Conservation (phyloP, 345 rosid species). For the Dipteronia dyeriana region DNA sequence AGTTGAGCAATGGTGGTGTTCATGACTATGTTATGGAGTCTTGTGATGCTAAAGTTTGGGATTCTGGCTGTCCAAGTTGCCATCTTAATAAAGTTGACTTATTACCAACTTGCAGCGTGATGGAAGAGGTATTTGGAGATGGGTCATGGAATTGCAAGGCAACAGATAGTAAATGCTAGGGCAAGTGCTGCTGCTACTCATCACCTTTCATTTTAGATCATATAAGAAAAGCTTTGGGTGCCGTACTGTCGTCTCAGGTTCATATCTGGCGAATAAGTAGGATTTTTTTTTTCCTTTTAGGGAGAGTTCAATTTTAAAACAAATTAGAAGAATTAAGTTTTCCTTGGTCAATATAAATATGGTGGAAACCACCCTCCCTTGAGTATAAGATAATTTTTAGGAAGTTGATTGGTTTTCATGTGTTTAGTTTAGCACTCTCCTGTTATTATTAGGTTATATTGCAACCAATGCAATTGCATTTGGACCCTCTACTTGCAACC, state of each 20-base stretch:
- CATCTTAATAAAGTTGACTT: conserved; percentile 36
- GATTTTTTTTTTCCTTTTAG: neutral
- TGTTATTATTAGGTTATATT: no score
- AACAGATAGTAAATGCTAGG: conserved; percentile 27
- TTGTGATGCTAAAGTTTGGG: conserved; percentile 47
- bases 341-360: no score
- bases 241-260: neutral
- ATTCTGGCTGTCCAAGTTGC: conserved; percentile 32
- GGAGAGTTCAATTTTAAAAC: conserved; percentile 8
- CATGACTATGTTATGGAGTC: conserved; percentile 35
- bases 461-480: no score
- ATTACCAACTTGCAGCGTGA: conserved; percentile 52
- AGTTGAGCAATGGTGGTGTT: conserved; percentile 22
- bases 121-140: conserved; percentile 60
- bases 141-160: conserved; percentile 37
- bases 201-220: neutral
- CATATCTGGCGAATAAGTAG: conserved; percentile 8
- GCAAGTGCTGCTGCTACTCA: conserved; percentile 6
- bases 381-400: no score
- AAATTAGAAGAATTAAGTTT: conserved; percentile 9
- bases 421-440: no score
- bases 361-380: no score
- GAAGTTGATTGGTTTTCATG: no score
- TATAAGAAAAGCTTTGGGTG: neutral
- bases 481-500: no score